Conservation (phyloP, 2,329 filamentous ascomycete species). For the Xylariaceae sp. region DNA sequence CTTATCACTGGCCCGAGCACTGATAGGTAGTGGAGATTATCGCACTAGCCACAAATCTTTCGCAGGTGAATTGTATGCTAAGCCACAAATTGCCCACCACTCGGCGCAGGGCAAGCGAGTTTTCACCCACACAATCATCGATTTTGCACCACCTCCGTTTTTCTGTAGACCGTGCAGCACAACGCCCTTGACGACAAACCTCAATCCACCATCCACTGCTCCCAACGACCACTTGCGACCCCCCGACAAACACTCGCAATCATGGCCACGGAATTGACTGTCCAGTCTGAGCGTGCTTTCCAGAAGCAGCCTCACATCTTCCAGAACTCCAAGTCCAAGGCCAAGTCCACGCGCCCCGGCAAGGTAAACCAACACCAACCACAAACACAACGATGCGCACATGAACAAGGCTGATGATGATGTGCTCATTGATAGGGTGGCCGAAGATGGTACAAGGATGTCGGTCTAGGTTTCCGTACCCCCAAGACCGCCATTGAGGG, state of each 20-base stretch:
- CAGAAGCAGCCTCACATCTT: conserved; percentile 99
- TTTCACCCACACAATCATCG: conserved; percentile 22
- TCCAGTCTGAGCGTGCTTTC: conserved; percentile 99
- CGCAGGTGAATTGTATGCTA: no score
- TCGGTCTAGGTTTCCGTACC: conserved; percentile 98
- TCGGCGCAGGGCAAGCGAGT: conserved; percentile 23
- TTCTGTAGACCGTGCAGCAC: conserved; percentile 16
- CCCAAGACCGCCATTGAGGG: conserved; percentile 99
- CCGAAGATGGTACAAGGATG: conserved; percentile 86
- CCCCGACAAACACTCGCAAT: conserved; percentile 46
- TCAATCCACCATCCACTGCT: conserved; percentile 22
- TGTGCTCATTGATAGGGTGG: conserved; percentile 23
- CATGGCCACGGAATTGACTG: conserved; percentile 98
- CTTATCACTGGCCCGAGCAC: no score
- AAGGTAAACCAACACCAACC: no score
- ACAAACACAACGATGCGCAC: conserved; percentile 33
- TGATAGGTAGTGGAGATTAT: no score
- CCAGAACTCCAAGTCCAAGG: conserved; percentile 92
- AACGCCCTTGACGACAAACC: conserved; percentile 20
- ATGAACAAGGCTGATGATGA: conserved; percentile 6
- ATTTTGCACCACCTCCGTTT: conserved; percentile 22
- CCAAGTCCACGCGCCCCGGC: conserved; percentile 77
- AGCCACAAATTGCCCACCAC: conserved; percentile 9
- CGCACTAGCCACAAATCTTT: no score
- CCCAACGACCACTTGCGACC: conserved; percentile 38